A percentile compares a stretch with the other conserved stretches of the same genome.
These are phyloP conservation scores for Globisporangium okanoganense DNA, from an alignment of 352 stramenopile species.

Conservation along the genomic window DNA sequence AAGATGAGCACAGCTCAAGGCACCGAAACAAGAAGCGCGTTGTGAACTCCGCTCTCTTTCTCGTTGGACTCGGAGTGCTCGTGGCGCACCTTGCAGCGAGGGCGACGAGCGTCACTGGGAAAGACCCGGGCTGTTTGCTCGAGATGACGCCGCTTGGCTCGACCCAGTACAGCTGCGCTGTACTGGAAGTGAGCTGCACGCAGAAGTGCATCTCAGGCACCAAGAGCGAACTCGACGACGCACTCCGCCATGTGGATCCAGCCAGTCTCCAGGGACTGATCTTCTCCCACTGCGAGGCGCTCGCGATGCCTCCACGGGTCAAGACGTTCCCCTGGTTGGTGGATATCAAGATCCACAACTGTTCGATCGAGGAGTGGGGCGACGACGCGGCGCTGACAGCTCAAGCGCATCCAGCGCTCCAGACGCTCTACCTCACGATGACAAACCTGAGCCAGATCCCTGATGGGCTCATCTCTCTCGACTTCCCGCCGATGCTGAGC, in stretches of 20 bases:
- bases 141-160: conserved; percentile 18
- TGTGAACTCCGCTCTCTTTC: no score
- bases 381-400: conserved; percentile 8
- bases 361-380: conserved; percentile 18
- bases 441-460: conserved; percentile 1
- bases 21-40: no score
- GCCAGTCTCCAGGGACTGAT: conserved; percentile 8
- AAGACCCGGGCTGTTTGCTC: no score
- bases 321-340: conserved; percentile 3
- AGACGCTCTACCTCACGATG: conserved; percentile 7
- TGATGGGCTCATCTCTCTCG: not conserved
- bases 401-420: conserved; percentile 5
- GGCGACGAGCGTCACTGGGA: no score
- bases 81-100: no score
- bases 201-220: not conserved
- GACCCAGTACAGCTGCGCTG: conserved; percentile 13
- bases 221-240: not conserved
- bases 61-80: no score
- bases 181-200: conserved; percentile 19
- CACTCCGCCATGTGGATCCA: not conserved
- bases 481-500: not conserved
- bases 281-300: conserved; percentile 17
- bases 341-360: conserved; percentile 18
- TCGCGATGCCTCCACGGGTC: conserved; percentile 9
- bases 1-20: no score